Base-by-base conservation (phyloP, 352 stramenopile genomes). In the Pythium rhizo-oryzae region DNA sequence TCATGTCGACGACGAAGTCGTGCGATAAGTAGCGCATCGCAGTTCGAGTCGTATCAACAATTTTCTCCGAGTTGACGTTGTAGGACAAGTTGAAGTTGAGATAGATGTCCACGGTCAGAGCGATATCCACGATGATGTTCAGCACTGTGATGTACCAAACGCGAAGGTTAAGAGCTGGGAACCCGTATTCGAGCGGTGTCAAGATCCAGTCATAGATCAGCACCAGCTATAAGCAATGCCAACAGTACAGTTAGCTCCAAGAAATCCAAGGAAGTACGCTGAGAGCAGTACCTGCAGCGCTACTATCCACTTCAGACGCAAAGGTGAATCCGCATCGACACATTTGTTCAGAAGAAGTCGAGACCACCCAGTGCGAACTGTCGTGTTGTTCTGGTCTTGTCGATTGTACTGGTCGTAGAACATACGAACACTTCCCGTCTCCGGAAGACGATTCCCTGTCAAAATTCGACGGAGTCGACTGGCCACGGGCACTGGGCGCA, bases 71-170 rank as follows among this genome's bases (percentile, higher is more conserved):
- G 39, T 90, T 66, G 9, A 72, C 50, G 6, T 65, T 75, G 62
- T 84, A 91, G 7, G 81, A 86, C 0, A 90, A 65, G 15, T 80
- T 86, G 25, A 89, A 78, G 57, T 89, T 91, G 7, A 89, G 25
- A n/a, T 87, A 68, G 6, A 91, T 59, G 28, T 90, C 81, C 12
- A 71, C 61, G 11, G 69, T 68, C 6, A 90, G 50, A 1, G 74
- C 47, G 13, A 76, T 6, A 44, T 78, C 77, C 8, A 72, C 75
- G 13, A 89, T 7, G 0, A 50, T 41, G 49, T 89, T 85, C 0
- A 77, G 1, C 4, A 58, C 15, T 25, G 67, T 53, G 39, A 78
- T 76, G 25, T 70, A 63, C 74, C 77, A 81, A 6, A 71, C 72
- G 0, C 75, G 69, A 1, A 59, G 59, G 41, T 79, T 62, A 63